Evolutionary conservation across 164 flowering plant species (phyloP).

Genomic region (Warburgia ugandensis): DNA sequence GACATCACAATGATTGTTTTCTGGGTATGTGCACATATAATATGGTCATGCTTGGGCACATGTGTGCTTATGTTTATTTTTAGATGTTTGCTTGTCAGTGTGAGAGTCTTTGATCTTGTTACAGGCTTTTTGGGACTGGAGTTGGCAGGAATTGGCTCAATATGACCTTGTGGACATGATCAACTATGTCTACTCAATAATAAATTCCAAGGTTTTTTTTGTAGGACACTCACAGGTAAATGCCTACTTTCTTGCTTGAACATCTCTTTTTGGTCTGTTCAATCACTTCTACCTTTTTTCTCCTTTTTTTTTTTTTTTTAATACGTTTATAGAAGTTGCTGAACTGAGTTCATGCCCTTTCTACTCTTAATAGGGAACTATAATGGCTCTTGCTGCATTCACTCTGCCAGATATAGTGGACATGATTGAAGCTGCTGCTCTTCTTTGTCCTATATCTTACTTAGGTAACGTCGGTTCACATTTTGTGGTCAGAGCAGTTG

Average conservation of each 20-base stretch:
- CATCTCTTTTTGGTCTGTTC: not conserved
- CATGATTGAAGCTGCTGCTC: constrained; percentile 86
- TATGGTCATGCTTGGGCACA: too few relatives aligned
- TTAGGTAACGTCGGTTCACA: constrained; percentile 65
- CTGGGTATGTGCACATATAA: too few relatives aligned
- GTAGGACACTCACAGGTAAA: constrained; percentile 93
- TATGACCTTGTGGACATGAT: constrained; percentile 81
- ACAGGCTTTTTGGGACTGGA: constrained; percentile 98
- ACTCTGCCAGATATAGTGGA: constrained; percentile 64
- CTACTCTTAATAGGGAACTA: constrained; percentile 62
- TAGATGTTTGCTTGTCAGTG: not conserved
- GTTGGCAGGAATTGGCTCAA: constrained; percentile 89
- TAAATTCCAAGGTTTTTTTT: constrained; percentile 56
- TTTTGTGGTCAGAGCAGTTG: constrained; percentile 66
- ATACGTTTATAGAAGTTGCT: too few relatives aligned
- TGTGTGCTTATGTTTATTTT: not conserved
- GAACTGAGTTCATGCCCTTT: too few relatives aligned
- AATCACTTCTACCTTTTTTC: too few relatives aligned
- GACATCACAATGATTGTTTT: too few relatives aligned
- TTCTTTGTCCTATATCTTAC: constrained; percentile 82
- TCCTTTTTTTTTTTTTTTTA: too few relatives aligned
- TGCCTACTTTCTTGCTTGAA: not conserved
- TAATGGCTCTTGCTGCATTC: constrained; percentile 85
- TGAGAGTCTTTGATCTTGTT: constrained; percentile 11
- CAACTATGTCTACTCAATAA: constrained; percentile 33